phyloP scores from a whole-genome alignment of 2,329 filamentous ascomycete species.

The Apiospora aurea region DNA sequence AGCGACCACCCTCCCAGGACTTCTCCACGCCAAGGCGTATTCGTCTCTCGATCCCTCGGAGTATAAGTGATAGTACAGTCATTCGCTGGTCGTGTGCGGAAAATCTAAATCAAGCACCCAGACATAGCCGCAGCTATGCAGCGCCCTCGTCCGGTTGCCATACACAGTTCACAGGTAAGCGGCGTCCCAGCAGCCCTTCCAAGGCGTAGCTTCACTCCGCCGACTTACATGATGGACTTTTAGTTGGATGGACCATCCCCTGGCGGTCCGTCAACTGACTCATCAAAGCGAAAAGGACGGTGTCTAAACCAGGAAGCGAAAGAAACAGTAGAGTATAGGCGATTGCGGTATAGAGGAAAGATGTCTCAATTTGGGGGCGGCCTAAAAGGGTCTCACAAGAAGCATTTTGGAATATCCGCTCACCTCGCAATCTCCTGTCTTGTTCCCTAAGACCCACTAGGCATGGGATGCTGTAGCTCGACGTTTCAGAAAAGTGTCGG shows the following conservation, averaged over 20 bases:
- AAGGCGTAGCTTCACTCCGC: background rate
- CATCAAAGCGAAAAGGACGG: background rate
- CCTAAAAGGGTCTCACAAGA: background rate
- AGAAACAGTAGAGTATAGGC: background rate
- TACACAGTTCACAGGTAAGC: background rate
- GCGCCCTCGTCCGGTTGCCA: background rate
- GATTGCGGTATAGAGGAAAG: background rate
- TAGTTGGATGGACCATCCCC: background rate
- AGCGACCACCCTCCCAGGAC: background rate
- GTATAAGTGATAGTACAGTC: background rate
- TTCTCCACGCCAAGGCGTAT: conserved; percentile 5
- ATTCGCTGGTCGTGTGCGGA: background rate
- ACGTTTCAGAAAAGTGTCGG: too few relatives aligned
- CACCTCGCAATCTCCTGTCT: background rate
- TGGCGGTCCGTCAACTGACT: background rate
- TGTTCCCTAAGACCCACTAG: background rate
- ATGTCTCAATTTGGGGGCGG: background rate
- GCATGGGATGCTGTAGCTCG: background rate
- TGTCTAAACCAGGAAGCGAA: background rate
- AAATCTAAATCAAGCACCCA: background rate
- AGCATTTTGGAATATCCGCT: background rate
- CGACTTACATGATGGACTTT: background rate
- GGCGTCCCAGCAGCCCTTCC: background rate
- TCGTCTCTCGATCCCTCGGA: background rate
- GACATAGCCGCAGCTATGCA: background rate